Base-by-base conservation (phyloP, 2,329 filamentous ascomycete genomes). In the Aspergillus ibericus region DNA sequence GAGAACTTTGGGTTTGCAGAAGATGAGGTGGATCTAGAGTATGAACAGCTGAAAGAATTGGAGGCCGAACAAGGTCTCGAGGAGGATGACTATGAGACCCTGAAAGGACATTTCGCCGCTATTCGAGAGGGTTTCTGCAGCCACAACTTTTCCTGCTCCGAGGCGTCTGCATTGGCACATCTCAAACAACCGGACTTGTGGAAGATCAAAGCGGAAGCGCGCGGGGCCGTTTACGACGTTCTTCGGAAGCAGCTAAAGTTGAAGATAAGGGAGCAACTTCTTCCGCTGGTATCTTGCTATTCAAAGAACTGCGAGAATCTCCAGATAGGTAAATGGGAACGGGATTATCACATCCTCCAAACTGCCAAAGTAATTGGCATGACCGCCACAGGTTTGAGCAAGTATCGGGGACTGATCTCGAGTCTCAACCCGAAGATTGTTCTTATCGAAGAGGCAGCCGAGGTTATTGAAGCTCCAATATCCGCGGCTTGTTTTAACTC, bases 361-460 rank as follows among this genome's bases (percentile, higher is more conserved):
- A 83, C 84, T 52, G 78, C 83, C 5, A 84, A 81, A 56, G 70
- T 89, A 25, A 81, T 89, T 53, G 86, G 86, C 8, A 82, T 88
- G 79, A 96, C 92, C 0, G 92, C 89, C 0, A 96, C 92, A 0
- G 91, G 91, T 1, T 71, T 96, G 8, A 88, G 87, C 73, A 96
- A 96, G 66, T 93, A 95, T 61, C 85, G 91, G 3, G 84, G 83
- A 1, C 78, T 93, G 2, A 78, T 96, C 20, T 80, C 86, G 0
- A 84, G 84, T 1, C 70, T 93, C 4, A 79, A 83, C 27, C 90
- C 91, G 0, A 84, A 80, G 22, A 80, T 91, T 3, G 80, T 93
- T 13, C 76, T 96, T 36, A 87, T 96, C 50, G 89, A 95, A 77
- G 89, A 95, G 75, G 89, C 90, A 0, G 91, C 90, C 0, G 90